These are phyloP conservation scores for Sindora glabra DNA, from an alignment of 306 rosid species.

Conservation along the genomic window DNA sequence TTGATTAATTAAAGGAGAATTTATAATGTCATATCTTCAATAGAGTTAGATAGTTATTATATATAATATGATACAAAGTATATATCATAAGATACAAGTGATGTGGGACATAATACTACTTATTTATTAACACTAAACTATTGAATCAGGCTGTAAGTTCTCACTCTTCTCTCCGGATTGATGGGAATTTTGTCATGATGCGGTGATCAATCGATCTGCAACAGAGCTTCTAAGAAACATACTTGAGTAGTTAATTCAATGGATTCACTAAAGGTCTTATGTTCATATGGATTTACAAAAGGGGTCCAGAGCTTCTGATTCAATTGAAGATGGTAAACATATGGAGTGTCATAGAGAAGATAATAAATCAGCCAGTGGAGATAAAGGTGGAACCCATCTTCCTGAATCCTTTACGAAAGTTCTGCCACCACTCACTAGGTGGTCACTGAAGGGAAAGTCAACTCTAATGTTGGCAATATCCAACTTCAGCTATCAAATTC, in stretches of 20 bases:
- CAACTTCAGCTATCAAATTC: too few relatives aligned
- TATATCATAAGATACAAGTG: too few relatives aligned
- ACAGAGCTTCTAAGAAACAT: constrained; percentile 58
- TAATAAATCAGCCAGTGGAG: constrained; percentile 21
- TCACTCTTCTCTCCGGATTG: constrained; percentile 55
- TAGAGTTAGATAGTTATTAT: too few relatives aligned
- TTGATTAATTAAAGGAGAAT: too few relatives aligned
- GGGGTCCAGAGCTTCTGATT: constrained; percentile 18
- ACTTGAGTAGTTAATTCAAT: constrained; percentile 55
- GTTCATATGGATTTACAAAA: constrained; percentile 22
- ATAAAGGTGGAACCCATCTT: constrained; percentile 19
- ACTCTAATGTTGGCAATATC: constrained; percentile 71
- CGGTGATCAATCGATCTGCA: constrained; percentile 46
- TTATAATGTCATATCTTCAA: too few relatives aligned
- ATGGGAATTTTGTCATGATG: constrained; percentile 53
- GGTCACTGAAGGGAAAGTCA: constrained; percentile 61
- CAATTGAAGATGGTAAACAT: constrained; percentile 19
- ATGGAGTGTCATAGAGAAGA: constrained; percentile 19
- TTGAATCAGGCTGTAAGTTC: too few relatives aligned
- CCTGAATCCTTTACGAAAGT: constrained; percentile 37
- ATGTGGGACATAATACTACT: too few relatives aligned
- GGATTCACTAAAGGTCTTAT: constrained; percentile 67
- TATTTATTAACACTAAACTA: too few relatives aligned
- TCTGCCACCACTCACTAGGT: constrained; percentile 38
- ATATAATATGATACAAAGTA: too few relatives aligned